Evolutionary conservation across 176 grass and related monocot genomes (phyloP).

Genomic region (Ananas comosus): DNA sequence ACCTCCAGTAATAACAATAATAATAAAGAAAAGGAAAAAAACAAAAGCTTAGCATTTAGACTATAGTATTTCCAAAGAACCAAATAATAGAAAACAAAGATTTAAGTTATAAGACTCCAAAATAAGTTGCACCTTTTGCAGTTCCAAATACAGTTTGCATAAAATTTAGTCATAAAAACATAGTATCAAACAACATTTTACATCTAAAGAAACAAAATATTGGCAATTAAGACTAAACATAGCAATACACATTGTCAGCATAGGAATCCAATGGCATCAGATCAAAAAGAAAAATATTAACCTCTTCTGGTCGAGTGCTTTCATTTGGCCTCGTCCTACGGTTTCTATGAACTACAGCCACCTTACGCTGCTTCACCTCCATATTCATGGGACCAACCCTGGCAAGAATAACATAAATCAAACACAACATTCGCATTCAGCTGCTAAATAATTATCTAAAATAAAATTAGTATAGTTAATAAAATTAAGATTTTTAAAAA

Average conservation of each 20-base stretch:
- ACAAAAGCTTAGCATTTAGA: too few relatives aligned
- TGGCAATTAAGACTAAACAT: not conserved
- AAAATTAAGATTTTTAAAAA: not conserved
- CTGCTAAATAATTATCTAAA: not conserved
- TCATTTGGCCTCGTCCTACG: constrained; percentile 48
- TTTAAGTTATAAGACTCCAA: too few relatives aligned
- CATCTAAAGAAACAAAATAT: not conserved
- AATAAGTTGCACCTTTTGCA: too few relatives aligned
- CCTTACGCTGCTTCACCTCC: constrained; percentile 69
- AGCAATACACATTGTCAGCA: not conserved
- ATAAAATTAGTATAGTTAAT: too few relatives aligned
- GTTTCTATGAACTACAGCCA: constrained; percentile 27
- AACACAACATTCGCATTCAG: not conserved
- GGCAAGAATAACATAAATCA: constrained; percentile 13
- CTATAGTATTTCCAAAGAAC: too few relatives aligned
- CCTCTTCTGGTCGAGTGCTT: constrained; percentile 73
- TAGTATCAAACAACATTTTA: too few relatives aligned
- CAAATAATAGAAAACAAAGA: too few relatives aligned
- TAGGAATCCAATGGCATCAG: not conserved
- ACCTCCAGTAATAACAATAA: not conserved
- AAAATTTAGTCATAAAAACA: too few relatives aligned
- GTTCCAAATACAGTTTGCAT: too few relatives aligned
- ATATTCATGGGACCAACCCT: constrained; percentile 88
- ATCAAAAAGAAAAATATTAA: constrained; percentile 10
- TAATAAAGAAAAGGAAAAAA: not conserved